A percentile compares a stretch with the other conserved stretches of the same genome.
Conservation (phyloP, 1,284 basidiomycete genomes). For the Termitomyces sp. region DNA sequence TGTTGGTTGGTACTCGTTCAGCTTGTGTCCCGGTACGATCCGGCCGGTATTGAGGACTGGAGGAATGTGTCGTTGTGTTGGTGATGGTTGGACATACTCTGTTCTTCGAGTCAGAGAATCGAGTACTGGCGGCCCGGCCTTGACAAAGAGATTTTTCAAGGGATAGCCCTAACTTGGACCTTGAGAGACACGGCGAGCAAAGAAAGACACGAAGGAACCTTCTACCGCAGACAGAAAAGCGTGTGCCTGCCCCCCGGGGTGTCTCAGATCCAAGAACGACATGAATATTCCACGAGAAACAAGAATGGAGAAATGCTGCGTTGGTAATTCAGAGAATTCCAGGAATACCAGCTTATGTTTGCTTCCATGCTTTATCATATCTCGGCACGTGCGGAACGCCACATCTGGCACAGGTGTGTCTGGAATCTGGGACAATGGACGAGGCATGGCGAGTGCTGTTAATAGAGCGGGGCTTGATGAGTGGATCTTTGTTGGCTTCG, state of each 20-base stretch:
- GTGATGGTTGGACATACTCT: not conserved
- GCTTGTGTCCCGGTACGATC: too few species aligned
- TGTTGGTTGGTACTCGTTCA: too few species aligned
- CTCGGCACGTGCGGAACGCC: not conserved
- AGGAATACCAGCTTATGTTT: not conserved
- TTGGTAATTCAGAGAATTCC: not conserved
- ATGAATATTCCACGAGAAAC: not conserved
- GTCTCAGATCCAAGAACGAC: not conserved
- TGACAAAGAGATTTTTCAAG: too few species aligned
- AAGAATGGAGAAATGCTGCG: not conserved
- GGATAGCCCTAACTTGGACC: too few species aligned
- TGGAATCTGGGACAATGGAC: not conserved
- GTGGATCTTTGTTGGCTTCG: not conserved
- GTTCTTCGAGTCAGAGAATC: too few species aligned
- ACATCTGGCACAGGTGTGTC: not conserved
- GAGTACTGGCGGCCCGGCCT: too few species aligned
- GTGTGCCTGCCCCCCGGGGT: not conserved
- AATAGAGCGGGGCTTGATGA: not conserved
- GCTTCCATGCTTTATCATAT: not conserved
- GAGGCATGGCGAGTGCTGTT: not conserved
- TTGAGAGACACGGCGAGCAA: not conserved
- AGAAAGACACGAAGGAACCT: not conserved
- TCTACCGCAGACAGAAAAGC: not conserved
- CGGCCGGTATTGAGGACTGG: not conserved
- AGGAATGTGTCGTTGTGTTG: too few species aligned